phyloP scores from a whole-genome alignment of 225 moss, liverwort and hornwort species.

The Physcomitrellopsis africana region DNA sequence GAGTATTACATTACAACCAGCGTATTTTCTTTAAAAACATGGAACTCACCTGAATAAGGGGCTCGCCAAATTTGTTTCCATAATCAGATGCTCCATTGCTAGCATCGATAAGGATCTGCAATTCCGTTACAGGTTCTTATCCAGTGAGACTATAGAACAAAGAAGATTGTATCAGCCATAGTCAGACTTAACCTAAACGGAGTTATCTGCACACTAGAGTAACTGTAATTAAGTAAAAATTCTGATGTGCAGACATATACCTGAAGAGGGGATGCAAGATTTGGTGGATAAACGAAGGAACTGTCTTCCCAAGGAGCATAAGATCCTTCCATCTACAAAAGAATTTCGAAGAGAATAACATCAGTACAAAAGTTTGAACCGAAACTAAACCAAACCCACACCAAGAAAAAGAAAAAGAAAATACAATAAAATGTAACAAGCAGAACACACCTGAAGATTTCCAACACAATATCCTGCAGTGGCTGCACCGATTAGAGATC shows the following conservation, averaged over 20 bases:
- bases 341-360: background rate
- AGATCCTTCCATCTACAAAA: slow-evolving; percentile 83
- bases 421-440: background rate
- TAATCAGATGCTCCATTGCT: slow-evolving; percentile 99
- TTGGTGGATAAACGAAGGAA: slow-evolving; percentile 83
- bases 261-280: slow-evolving; percentile 96
- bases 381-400: slow-evolving; percentile 16
- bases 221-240: background rate
- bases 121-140: slow-evolving; percentile 26
- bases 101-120: slow-evolving; percentile 95
- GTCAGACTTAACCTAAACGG: background rate
- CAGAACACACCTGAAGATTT: slow-evolving; percentile 82
- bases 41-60: slow-evolving; percentile 80
- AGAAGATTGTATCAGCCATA: background rate
- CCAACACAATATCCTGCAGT: slow-evolving; percentile 99
- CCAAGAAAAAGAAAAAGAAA: too few relatives aligned
- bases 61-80: slow-evolving; percentile 99
- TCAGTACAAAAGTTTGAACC: slow-evolving; percentile 8
- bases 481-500: slow-evolving; percentile 90
- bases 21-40: background rate
- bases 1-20: background rate
- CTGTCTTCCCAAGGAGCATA: slow-evolving; percentile 97
- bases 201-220: background rate
- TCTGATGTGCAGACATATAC: slow-evolving; percentile 38
- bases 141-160: slow-evolving; percentile 10